phyloP scores from a whole-genome alignment of 2,329 filamentous ascomycete species.

The Dendryphion nanum region DNA sequence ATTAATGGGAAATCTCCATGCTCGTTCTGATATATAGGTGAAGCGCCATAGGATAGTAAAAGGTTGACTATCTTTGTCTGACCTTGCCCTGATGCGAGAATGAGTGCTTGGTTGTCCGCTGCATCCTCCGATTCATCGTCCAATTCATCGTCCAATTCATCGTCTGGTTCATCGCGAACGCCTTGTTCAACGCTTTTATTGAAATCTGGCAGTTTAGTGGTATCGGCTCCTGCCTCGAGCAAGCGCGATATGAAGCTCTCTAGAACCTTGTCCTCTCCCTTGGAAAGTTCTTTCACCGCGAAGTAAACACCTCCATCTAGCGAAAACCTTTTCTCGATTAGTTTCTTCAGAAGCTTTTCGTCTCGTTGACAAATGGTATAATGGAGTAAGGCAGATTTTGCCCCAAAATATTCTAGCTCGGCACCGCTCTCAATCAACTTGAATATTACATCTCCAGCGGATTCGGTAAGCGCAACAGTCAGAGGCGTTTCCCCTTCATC shows the following conservation, averaged over 20 bases:
- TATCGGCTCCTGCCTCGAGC: constrained; percentile 7
- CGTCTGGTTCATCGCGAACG: neutral
- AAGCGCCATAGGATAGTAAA: neutral
- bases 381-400: constrained; percentile 2
- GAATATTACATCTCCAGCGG: constrained; percentile 1
- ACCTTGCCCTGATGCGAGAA: neutral
- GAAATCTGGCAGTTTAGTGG: neutral
- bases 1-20: neutral
- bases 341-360: constrained; percentile 2
- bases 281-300: neutral
- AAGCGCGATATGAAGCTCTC: constrained; percentile 5
- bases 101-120: neutral
- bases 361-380: constrained; percentile 5
- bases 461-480: constrained; percentile 5
- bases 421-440: constrained; percentile 6
- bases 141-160: neutral
- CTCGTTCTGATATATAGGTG: neutral
- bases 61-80: neutral
- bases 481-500: constrained; percentile 10
- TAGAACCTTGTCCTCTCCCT: neutral
- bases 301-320: constrained; percentile 6
- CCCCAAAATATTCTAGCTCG: constrained; percentile 4
- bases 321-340: constrained; percentile 5
- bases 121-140: neutral
- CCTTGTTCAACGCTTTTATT: neutral